phyloP scores from a whole-genome alignment of 768 basidiomycete genomes.

The Pisolithus microcarpus region DNA sequence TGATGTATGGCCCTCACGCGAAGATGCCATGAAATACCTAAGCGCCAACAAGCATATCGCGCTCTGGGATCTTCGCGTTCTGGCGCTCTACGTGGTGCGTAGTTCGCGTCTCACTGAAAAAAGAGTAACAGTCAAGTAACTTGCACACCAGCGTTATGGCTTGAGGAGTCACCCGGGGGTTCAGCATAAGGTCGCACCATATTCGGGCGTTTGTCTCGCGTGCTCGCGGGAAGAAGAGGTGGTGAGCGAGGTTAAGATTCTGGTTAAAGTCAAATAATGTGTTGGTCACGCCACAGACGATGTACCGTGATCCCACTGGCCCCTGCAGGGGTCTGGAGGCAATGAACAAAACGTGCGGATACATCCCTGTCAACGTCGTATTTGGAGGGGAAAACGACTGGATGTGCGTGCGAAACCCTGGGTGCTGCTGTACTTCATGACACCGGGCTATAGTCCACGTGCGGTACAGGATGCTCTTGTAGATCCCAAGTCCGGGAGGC shows the following conservation, averaged over 20 bases:
- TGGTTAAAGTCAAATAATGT: background rate
- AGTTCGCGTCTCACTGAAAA: background rate
- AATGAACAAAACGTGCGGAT: slow-evolving; percentile 33
- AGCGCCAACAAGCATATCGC: slow-evolving; percentile 27
- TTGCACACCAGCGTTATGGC: slow-evolving; percentile 37
- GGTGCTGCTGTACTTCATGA: too few species aligned
- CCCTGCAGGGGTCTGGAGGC: slow-evolving; percentile 44
- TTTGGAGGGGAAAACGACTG: slow-evolving; percentile 46
- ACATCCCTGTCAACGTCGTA: slow-evolving; percentile 46
- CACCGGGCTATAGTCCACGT: slow-evolving; percentile 19
- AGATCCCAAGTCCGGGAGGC: slow-evolving; percentile 15
- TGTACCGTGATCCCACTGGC: slow-evolving; percentile 57
- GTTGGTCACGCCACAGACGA: slow-evolving; percentile 34
- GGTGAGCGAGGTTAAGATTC: slow-evolving; percentile 29
- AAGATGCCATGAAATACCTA: slow-evolving; percentile 35
- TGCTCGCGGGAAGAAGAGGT: slow-evolving; percentile 60
- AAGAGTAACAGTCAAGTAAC: background rate
- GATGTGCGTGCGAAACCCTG: slow-evolving; percentile 39
- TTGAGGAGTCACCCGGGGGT: slow-evolving; percentile 33
- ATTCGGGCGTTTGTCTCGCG: slow-evolving; percentile 40
- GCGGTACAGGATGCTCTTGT: slow-evolving; percentile 27
- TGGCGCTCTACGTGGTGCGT: slow-evolving; percentile 47
- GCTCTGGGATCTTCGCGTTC: slow-evolving; percentile 50
- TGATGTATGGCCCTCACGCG: slow-evolving; percentile 44
- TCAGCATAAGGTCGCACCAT: slow-evolving; percentile 24